Base-by-base conservation (phyloP, 2,329 filamentous ascomycete species). In the Sordariomycetes sp. region DNA sequence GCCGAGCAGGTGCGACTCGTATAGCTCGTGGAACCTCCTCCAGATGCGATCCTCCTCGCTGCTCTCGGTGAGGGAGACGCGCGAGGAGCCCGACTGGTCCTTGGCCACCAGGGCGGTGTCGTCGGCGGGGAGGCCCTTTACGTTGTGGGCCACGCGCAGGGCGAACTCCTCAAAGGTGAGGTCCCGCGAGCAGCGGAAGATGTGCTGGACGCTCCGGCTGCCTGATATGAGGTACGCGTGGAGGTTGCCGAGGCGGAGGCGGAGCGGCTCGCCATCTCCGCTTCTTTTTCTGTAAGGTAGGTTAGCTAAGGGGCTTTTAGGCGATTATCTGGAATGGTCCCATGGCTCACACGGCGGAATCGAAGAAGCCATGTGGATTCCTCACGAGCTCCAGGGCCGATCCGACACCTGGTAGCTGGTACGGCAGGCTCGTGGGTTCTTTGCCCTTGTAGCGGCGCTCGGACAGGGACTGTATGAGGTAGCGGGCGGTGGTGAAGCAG, bases 91-190 rank as follows among this genome's bases (percentile, higher is more conserved):
- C 1, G 63, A 65, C 1, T 62, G 48, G 32, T 65, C 63, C 24
- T 62, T 63, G 18, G 61, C 59, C 7, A 64, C 60, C 3, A 65
- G 34, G 1, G 57, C 58, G 25, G 60, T 61, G 12, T 65, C 63
- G 10, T 54, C 59, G 0, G 58, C 32, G 0, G 63, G 63, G 3
- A 65, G 59, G 3, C 63, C 62, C 11, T 64, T 65, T 16, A 65
- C 63, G 16, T 64, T 64, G n/a, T 64, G 63, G 18, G 63, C 63
- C 4, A 65, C 63, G 0, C 61, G 28, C 5, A 65, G 61, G n/a
- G 62, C 62, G 43, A 64, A 64, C 35, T 64, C 62, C n/a, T 64
- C 62, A 14, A 64, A 64, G 0, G 62, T 64, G 20, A 64, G 62
- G 24, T 64, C 62, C n/a, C 61, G 62, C 0, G 62, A 64, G 25